Evolutionary conservation across 2,329 filamentous ascomycete genomes (phyloP).

Genomic region (Dothistroma pini): DNA sequence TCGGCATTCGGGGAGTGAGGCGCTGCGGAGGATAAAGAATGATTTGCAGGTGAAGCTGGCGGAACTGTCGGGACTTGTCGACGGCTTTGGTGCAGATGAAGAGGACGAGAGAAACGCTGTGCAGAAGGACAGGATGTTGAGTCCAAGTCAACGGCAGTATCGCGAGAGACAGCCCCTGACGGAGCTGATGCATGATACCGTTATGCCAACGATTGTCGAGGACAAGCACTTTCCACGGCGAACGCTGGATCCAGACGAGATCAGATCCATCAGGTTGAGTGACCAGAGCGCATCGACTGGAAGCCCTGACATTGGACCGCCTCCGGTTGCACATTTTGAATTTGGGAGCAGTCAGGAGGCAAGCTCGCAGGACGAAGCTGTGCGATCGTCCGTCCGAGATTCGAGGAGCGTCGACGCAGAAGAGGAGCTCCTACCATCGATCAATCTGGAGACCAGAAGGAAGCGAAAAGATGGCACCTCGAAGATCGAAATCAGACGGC

Average conservation of each 20-base stretch:
- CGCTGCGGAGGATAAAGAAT: constrained; percentile 65
- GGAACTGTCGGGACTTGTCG: constrained; percentile 66
- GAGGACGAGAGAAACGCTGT: constrained; percentile 13
- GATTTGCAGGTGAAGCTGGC: constrained; percentile 68
- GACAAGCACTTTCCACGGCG: constrained; percentile 63
- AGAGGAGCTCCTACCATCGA: constrained; percentile 39
- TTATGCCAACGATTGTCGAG: constrained; percentile 66
- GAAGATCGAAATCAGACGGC: constrained; percentile 41
- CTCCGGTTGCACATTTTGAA: constrained; percentile 52
- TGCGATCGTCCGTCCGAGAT: constrained; percentile 25
- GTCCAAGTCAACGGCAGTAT: constrained; percentile 27
- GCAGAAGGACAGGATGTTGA: constrained; percentile 19
- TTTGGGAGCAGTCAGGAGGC: neutral
- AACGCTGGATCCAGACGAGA: constrained; percentile 62
- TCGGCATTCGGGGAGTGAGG: constrained; percentile 56
- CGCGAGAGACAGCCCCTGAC: constrained; percentile 32
- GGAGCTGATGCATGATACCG: constrained; percentile 32
- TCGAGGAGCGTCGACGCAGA: constrained; percentile 21
- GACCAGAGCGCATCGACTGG: constrained; percentile 55
- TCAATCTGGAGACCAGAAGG: constrained; percentile 51
- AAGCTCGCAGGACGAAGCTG: neutral
- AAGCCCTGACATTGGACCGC: constrained; percentile 61
- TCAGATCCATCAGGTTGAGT: constrained; percentile 49
- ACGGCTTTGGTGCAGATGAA: constrained; percentile 53
- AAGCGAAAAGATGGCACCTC: constrained; percentile 51